Evolutionary conservation across 805 yeast species (phyloP), one percentile per base, ranked within the genome.

Genomic region (Scheffersomyces coipomensis): DNA sequence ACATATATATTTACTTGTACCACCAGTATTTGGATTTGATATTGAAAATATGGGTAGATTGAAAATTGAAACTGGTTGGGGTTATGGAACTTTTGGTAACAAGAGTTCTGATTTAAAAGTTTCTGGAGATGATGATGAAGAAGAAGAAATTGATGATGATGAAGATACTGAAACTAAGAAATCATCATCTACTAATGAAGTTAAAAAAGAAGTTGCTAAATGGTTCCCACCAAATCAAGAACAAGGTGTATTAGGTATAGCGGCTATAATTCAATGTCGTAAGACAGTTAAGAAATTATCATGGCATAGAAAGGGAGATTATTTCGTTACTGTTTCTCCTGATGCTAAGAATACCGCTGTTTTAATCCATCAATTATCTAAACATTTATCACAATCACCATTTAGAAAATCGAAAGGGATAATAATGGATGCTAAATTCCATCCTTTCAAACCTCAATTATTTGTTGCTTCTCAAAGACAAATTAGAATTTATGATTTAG

Each of bases 231-330:
- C 98, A 32, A 70, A 70, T 40, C 62, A 76, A 35, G 78, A 77
- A 44, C 83, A 81, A 50, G 69, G 74, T 25, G 60, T 59, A 25
- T 68, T 76, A 37, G 95, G 95, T 39, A 81, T 89, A 27, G 77
- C 85, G 13, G 83, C 87, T 2, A 79, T 86, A 15, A 76, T 93
- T 35, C 78, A 85, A 38, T 70, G 76, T 41, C 76, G 81, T 45
- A 76, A 74, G 53, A 76, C 86, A 0, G 79, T 91, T 45, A 89
- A 88, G 64, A 83, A 81, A 56, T 50, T 93, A 17, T 78, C 96
- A 49, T 93, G 99, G 99, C 99, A 93, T 64, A 77, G 97, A 62
- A 85, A 86, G 57, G 99, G 99, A 54, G 99, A 93, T 68, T 93
- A 93, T 60, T 87, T 93, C 53, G 96, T 91, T 47, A 83, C 95